Evolutionary conservation across 768 basidiomycete genomes (phyloP).

Genomic region (Boletus sensibilis): DNA sequence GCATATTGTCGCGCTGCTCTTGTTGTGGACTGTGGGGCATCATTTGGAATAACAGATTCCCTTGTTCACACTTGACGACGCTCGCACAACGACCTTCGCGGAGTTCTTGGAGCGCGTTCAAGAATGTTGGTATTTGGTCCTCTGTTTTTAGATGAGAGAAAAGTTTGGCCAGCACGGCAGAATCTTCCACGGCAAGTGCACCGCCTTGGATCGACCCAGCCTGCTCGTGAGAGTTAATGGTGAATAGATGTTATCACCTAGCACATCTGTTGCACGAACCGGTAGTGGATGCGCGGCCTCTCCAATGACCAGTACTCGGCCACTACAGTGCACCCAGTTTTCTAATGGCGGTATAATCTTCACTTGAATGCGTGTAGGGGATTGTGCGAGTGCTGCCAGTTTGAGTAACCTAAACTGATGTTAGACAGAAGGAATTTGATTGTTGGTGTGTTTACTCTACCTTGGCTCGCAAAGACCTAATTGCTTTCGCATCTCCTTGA

Average conservation of each 20-base stretch:
- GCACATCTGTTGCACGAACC: conserved; percentile 34
- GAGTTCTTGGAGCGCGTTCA: conserved; percentile 58
- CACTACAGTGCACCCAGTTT: conserved; percentile 48
- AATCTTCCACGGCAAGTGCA: conserved; percentile 59
- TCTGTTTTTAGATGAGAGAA: conserved; percentile 50
- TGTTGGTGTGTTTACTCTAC: conserved; percentile 25
- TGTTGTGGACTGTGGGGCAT: conserved; percentile 44
- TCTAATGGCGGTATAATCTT: conserved; percentile 42
- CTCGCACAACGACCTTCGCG: conserved; percentile 49
- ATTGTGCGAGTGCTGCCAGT: conserved; percentile 36
- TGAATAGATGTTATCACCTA: neutral
- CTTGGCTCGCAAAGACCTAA: conserved; percentile 37
- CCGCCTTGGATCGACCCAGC: conserved; percentile 54
- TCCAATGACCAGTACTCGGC: conserved; percentile 52
- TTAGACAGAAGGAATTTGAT: neutral
- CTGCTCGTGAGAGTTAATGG: conserved; percentile 28
- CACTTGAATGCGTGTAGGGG: conserved; percentile 39
- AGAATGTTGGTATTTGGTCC: conserved; percentile 49
- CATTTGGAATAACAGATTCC: conserved; percentile 45
- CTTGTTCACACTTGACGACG: conserved; percentile 46
- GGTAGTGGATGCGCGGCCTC: conserved; percentile 60
- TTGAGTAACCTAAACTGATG: conserved; percentile 33
- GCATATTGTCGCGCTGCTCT: conserved; percentile 42
- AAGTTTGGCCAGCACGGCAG: conserved; percentile 56
- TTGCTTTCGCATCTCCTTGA: conserved; percentile 30